A percentile compares a stretch with the other conserved stretches of the same genome.
phyloP scores from a whole-genome alignment of 768 basidiomycete species.

The Mycena crocata region DNA sequence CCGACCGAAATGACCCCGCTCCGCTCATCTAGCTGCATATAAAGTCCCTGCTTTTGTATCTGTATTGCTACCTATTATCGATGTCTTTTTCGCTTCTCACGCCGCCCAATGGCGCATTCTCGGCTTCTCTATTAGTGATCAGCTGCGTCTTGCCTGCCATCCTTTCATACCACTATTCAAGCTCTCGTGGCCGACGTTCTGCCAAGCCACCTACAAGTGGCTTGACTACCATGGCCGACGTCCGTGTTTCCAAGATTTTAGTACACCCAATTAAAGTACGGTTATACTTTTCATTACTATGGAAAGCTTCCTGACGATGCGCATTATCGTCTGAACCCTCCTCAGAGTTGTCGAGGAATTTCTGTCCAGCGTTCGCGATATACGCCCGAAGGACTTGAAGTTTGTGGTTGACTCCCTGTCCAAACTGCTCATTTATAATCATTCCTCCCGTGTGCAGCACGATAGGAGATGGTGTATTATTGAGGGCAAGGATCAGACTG shows the following conservation, averaged over 20 bases:
- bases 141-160: slow-evolving; percentile 18
- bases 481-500: slow-evolving; percentile 60
- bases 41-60: neutral
- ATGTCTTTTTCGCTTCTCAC: neutral
- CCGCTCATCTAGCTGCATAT: too few species aligned
- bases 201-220: neutral
- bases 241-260: slow-evolving; percentile 66
- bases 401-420: slow-evolving; percentile 40
- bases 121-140: slow-evolving; percentile 1
- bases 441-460: slow-evolving; percentile 62
- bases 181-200: neutral
- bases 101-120: neutral
- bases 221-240: slow-evolving; percentile 32
- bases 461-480: slow-evolving; percentile 81
- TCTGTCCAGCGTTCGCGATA: slow-evolving; percentile 68
- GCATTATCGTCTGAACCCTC: neutral
- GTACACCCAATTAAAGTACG: slow-evolving; percentile 81
- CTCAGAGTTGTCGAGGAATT: slow-evolving; percentile 78
- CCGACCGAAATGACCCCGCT: too few species aligned
- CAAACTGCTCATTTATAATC: too few species aligned
- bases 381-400: slow-evolving; percentile 75
- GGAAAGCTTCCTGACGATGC: too few species aligned
- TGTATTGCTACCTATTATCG: neutral
- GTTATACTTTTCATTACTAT: too few species aligned
- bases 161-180: slow-evolving; percentile 18